Evolutionary conservation across 306 rosid genomes (phyloP), one percentile per base, ranked within the genome.

Genomic region (Begonia peltatifolia): DNA sequence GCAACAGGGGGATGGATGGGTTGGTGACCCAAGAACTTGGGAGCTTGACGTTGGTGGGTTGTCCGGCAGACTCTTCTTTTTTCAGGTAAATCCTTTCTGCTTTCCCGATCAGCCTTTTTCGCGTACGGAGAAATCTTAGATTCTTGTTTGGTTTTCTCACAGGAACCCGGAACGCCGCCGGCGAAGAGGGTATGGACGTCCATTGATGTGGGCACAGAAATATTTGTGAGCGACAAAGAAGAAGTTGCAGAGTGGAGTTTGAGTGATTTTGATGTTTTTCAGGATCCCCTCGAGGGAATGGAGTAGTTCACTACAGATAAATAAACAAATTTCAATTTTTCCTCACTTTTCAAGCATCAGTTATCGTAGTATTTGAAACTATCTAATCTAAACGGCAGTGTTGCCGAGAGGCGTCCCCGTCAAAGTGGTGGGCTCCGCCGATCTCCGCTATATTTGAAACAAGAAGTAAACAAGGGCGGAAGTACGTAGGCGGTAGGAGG

Each of bases 221-320:
- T 87, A 59, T 87, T 68, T 61, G 74, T 77, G 9, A 83, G 87
- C 44, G 61, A 69, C 65, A 67, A 64, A 64, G 83, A 77, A 54
- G 87, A 79, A 75, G 77, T 71, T 5, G 95, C 88, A 59, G 93
- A 86, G 60, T 86, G 95, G 95, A 82, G 59, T 54, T 53, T 86
- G 13, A 75, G 76, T 46, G 76, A 73, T 55, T 79, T 79, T 52
- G 84, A 86, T 22, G 83, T 82, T 50, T 15, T 16, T n/a, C 30
- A 30, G 17, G 48, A 9, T 11, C 41, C 23, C 42, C 14, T 6
- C 38, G 38, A 5, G 8, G 38, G 38, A 30, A 30, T 30, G 9
- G 8, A 6, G 9, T 30, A 0, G 9, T 30, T 7, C 38, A n/a
- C n/a, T n/a, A n/a, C n/a, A 6, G 38, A 30, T 30, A 2, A 30